These are phyloP conservation scores for Austroboletus niveus DNA, from an alignment of 1,284 basidiomycete genomes.

Conservation along the genomic window DNA sequence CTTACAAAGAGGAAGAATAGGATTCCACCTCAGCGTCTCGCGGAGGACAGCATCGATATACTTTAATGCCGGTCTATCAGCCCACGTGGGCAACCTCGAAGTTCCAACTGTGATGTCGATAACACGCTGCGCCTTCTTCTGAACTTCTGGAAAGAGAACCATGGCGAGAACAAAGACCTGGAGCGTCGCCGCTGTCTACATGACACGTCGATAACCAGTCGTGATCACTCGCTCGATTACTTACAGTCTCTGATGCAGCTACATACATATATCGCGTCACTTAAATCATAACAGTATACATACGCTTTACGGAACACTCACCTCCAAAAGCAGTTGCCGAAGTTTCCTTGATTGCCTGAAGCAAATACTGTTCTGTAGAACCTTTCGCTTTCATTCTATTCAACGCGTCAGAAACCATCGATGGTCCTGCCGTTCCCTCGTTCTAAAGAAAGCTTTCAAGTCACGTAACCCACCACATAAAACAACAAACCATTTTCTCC, in stretches of 20 bases:
- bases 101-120: conserved; percentile 18
- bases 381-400: neutral
- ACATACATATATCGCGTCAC: neutral
- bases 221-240: neutral
- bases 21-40: conserved; percentile 23
- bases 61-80: conserved; percentile 15
- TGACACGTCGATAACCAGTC: neutral
- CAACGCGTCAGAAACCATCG: conserved; percentile 18
- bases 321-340: conserved; percentile 21
- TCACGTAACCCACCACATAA: neutral
- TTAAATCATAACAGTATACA: too few relatives aligned
- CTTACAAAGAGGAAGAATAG: conserved; percentile 22
- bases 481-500: conserved; percentile 13
- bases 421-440: conserved; percentile 11
- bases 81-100: conserved; percentile 17
- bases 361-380: neutral
- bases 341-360: conserved; percentile 17
- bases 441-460: conserved; percentile 8
- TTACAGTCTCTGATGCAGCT: conserved; percentile 24
- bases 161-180: conserved; percentile 42
- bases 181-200: conserved; percentile 38
- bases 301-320: neutral
- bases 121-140: conserved; percentile 38
- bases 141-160: conserved; percentile 40
- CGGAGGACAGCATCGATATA: conserved; percentile 24